Percentiles rank a stretch among this genome's conserved stretches.
Evolutionary conservation across 768 basidiomycete species (phyloP).

Genomic region (Chiua virens): DNA sequence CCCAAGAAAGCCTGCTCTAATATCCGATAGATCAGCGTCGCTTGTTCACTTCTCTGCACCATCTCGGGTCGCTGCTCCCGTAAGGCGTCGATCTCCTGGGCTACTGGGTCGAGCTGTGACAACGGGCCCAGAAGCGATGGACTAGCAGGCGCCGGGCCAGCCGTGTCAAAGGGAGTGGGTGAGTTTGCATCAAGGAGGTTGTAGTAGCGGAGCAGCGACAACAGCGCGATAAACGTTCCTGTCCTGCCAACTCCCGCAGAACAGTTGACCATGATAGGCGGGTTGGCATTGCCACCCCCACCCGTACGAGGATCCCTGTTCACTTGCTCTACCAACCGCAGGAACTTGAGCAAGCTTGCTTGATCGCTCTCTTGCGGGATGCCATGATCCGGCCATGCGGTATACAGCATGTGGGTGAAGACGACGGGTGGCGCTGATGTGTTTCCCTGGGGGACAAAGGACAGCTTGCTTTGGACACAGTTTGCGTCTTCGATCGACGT

Average conservation of each 20-base stretch:
- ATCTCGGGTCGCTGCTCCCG: constrained; percentile 81
- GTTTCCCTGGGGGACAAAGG: constrained; percentile 42
- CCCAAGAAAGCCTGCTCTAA: constrained; percentile 34
- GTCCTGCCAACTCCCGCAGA: constrained; percentile 89
- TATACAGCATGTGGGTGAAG: constrained; percentile 73
- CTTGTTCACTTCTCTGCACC: constrained; percentile 74
- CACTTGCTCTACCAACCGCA: constrained; percentile 58
- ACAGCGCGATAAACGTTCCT: constrained; percentile 80
- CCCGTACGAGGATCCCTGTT: constrained; percentile 47
- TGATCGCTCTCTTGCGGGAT: constrained; percentile 66
- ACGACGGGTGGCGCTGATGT: constrained; percentile 37
- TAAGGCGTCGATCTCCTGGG: constrained; percentile 72
- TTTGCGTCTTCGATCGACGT: constrained; percentile 52
- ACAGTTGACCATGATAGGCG: constrained; percentile 81
- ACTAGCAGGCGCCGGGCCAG: constrained; percentile 33
- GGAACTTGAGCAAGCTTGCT: constrained; percentile 58
- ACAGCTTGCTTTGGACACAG: constrained; percentile 62
- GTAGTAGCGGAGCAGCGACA: constrained; percentile 69
- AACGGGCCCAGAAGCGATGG: constrained; percentile 60
- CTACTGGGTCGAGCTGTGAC: constrained; percentile 53
- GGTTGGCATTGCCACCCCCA: constrained; percentile 48
- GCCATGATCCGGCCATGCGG: constrained; percentile 84
- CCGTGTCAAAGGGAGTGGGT: constrained; percentile 19
- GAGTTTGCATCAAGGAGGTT: constrained; percentile 40
- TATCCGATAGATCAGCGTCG: constrained; percentile 62